phyloP scores from a whole-genome alignment of 495 filamentous ascomycete species.

The Margaritispora aquatica region DNA sequence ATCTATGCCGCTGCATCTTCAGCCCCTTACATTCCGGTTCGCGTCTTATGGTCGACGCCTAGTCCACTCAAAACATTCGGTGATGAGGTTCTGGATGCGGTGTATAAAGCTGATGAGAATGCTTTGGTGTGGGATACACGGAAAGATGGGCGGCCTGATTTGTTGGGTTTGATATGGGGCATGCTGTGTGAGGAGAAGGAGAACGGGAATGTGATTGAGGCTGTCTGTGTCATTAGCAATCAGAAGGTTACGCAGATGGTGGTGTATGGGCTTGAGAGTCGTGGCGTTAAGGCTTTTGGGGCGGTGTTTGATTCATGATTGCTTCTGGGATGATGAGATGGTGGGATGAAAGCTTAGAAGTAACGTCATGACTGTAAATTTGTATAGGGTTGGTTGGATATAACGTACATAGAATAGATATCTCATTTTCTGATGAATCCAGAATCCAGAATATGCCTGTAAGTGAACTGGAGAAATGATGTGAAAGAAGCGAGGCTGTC shows the following conservation, averaged over 20 bases:
- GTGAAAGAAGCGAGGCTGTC: too few species aligned
- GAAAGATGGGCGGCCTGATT: slow-evolving; percentile 31
- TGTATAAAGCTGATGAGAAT: slow-evolving; percentile 31
- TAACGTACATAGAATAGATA: too few species aligned
- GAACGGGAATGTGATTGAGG: slow-evolving; percentile 60
- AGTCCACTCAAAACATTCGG: slow-evolving; percentile 38
- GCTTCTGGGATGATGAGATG: not conserved
- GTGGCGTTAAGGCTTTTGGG: slow-evolving; percentile 66
- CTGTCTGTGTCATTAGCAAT: slow-evolving; percentile 68
- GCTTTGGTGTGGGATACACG: slow-evolving; percentile 39
- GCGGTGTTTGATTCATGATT: slow-evolving; percentile 64
- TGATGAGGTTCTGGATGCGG: slow-evolving; percentile 32
- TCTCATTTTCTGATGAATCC: too few species aligned
- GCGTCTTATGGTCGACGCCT: slow-evolving; percentile 41
- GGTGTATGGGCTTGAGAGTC: slow-evolving; percentile 58
- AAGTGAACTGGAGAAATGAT: too few species aligned
- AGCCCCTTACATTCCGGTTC: slow-evolving; percentile 32
- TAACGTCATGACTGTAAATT: too few species aligned
- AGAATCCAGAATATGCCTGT: too few species aligned
- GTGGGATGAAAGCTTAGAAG: too few species aligned
- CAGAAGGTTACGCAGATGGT: slow-evolving; percentile 54
- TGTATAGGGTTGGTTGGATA: too few species aligned
- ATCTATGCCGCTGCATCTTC: slow-evolving; percentile 33
- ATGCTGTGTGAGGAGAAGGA: slow-evolving; percentile 49
- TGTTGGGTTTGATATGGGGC: slow-evolving; percentile 45